Evolutionary conservation across 2,329 filamentous ascomycete species (phyloP).

Genomic region (Aureobasidium vineae): DNA sequence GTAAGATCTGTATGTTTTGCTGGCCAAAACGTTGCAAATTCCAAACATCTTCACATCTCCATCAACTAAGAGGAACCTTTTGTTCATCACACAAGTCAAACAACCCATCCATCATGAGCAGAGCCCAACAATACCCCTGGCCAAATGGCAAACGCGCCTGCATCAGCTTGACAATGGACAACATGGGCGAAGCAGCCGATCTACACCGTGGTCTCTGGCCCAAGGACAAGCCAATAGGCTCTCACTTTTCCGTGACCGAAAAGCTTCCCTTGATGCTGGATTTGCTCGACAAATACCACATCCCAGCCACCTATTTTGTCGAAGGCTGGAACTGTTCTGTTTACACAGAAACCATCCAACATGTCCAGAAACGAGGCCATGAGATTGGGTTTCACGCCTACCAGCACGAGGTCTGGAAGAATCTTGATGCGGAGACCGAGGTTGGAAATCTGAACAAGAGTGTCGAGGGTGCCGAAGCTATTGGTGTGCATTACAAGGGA

Average conservation of each 20-base stretch:
- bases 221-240: constrained; percentile 32
- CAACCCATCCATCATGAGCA: background rate
- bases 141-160: constrained; percentile 34
- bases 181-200: constrained; percentile 41
- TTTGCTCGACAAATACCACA: constrained; percentile 34
- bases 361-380: constrained; percentile 34
- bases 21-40: background rate
- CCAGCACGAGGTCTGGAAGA: constrained; percentile 39
- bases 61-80: background rate
- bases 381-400: constrained; percentile 39
- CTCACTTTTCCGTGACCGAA: constrained; percentile 36
- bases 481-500: constrained; percentile 32
- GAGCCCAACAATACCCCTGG: constrained; percentile 31
- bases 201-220: constrained; percentile 37
- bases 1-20: background rate
- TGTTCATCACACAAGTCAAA: background rate
- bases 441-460: constrained; percentile 34
- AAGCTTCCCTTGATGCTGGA: constrained; percentile 35
- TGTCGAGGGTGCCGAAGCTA: constrained; percentile 32
- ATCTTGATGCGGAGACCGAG: constrained; percentile 32
- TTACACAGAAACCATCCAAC: constrained; percentile 32
- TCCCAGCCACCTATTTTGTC: constrained; percentile 38
- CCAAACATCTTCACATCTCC: background rate
- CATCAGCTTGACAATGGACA: constrained; percentile 38
- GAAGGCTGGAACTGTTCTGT: constrained; percentile 37